These are phyloP conservation scores for Paraphoma sp. DNA, from an alignment of 2,329 filamentous ascomycete genomes.

Conservation along the genomic window DNA sequence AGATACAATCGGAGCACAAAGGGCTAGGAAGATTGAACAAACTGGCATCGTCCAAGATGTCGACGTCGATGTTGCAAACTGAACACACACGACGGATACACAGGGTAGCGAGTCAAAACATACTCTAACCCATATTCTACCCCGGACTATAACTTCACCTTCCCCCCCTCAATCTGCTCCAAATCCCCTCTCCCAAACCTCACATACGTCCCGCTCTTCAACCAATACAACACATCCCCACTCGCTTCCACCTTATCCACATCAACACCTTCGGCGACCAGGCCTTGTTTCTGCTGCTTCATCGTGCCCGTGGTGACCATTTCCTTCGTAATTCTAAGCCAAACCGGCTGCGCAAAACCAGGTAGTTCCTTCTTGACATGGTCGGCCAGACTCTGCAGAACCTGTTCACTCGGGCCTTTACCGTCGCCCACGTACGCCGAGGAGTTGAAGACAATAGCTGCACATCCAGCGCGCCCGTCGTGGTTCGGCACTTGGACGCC, in stretches of 20 bases:
- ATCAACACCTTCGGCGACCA: conserved; percentile 53
- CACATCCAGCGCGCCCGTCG: conserved; percentile 55
- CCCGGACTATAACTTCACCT: conserved; percentile 34
- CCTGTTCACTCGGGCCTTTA: conserved; percentile 12
- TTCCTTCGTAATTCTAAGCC: conserved; percentile 48
- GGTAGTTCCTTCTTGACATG: conserved; percentile 50
- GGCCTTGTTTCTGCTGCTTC: conserved; percentile 54
- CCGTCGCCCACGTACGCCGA: conserved; percentile 10
- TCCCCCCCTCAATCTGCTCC: conserved; percentile 31
- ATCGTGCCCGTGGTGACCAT: conserved; percentile 56
- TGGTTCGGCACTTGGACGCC: conserved; percentile 52
- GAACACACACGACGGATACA: too few species aligned
- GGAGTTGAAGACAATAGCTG: conserved; percentile 44
- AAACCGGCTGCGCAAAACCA: conserved; percentile 54
- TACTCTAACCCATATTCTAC: too few species aligned
- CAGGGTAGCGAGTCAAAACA: too few species aligned
- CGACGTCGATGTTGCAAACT: too few species aligned
- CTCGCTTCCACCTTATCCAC: conserved; percentile 41
- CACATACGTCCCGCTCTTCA: conserved; percentile 39
- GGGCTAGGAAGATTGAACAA: too few species aligned
- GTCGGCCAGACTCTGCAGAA: conserved; percentile 28
- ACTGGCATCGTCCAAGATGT: too few species aligned
- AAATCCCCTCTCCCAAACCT: conserved; percentile 33
- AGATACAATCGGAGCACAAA: too few species aligned
- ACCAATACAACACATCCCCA: conserved; percentile 52